Base-by-base conservation (phyloP, 169 alveolate genomes). In the Eimeria necatrix region DNA sequence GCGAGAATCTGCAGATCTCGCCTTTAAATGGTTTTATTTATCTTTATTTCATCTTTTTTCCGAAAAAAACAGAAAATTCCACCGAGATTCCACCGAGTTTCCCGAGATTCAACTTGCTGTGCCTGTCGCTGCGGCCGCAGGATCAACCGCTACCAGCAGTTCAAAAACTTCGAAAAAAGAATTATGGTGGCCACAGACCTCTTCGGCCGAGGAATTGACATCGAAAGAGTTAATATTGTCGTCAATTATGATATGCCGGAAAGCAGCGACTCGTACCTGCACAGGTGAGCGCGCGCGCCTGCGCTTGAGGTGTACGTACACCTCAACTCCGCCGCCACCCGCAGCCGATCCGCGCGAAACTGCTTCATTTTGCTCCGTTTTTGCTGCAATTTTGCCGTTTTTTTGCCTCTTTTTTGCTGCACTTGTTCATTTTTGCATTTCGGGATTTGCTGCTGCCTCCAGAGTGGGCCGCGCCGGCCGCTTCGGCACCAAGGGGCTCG, bases 381-480 rank as follows among this genome's bases (percentile, higher is more conserved):
- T 64, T 64, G 5, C 8, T n/a, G 26, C 26, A 64, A 16, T 5
- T 64, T 64, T 64, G 74, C 8, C 16, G 6, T n/a, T 12, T 16
- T 4, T 51, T 26, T 41, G 53, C 14, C 32, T 16, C 12, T 4
- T 24, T 4, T n/a, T n/a, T n/a, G n/a, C n/a, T n/a, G n/a, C n/a
- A n/a, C n/a, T n/a, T n/a, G 98, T 85, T 98, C 97, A 96, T 97
- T 98, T 95, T 98, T 96, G n/a, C n/a, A n/a, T n/a, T n/a, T n/a
- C n/a, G n/a, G n/a, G n/a, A n/a, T 91, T 85, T 22, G 70, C 41
- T 26, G 1, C 5, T 92, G 32, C 52, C n/a, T n/a, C 60, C 80
- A 56, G 96, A 97, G 99, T 99, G 64, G 99, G 99, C 87, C 98
- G 99, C 95, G 99, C 99, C 22, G 99, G 99, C 53, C 98, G 99